Conservation (phyloP, 345 rosid genomes). For the Eucalyptus sp. region DNA sequence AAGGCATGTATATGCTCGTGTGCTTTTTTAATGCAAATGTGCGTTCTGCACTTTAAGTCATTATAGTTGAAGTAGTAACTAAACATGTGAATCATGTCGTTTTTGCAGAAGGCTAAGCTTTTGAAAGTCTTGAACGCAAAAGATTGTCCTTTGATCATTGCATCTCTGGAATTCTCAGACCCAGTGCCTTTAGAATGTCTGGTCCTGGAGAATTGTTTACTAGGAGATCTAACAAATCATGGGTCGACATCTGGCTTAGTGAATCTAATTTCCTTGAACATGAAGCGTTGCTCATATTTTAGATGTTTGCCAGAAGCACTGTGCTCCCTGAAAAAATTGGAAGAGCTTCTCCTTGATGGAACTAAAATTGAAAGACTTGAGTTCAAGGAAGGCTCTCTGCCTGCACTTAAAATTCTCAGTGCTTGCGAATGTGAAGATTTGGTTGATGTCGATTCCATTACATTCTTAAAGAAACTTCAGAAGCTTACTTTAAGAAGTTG, state of each 20-base stretch:
- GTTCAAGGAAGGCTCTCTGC: rapidly evolving
- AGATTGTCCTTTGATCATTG: background rate
- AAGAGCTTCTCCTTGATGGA: too few species aligned
- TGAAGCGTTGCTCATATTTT: rapidly evolving
- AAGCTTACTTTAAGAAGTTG: background rate
- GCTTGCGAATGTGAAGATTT: too few species aligned
- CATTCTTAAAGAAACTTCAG: rapidly evolving
- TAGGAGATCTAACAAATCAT: background rate
- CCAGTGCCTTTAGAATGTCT: background rate
- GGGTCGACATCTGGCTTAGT: rapidly evolving
- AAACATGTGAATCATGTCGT: too few species aligned
- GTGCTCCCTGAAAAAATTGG: rapidly evolving
- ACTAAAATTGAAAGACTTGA: too few species aligned
- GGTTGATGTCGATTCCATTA: rapidly evolving
- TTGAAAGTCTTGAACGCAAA: background rate
- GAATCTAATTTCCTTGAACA: background rate
- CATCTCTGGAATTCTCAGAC: background rate
- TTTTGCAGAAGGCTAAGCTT: background rate
- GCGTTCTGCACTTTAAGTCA: rapidly evolving
- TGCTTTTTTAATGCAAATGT: too few species aligned
- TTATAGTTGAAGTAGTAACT: too few species aligned
- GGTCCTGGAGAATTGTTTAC: rapidly evolving
- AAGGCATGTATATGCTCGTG: too few species aligned
- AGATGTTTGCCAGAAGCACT: background rate
- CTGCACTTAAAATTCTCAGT: too few species aligned